phyloP scores from a whole-genome alignment of 2,329 filamentous ascomycete species.

The Aspergillus sp. region DNA sequence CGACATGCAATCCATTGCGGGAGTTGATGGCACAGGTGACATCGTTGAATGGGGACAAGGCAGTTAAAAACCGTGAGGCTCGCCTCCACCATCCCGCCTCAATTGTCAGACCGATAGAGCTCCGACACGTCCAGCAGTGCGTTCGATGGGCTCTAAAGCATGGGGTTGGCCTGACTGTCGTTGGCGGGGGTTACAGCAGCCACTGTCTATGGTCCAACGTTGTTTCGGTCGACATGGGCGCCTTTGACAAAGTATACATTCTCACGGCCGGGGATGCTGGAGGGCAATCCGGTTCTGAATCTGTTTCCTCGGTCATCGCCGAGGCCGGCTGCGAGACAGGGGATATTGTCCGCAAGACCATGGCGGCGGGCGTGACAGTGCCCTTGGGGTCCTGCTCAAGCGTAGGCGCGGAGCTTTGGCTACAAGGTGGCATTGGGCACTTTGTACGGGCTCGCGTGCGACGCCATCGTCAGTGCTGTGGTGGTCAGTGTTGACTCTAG shows the following conservation, averaged over 20 bases:
- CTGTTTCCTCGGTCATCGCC: constrained; percentile 41
- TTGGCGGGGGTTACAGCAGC: constrained; percentile 55
- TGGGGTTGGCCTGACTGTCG: constrained; percentile 40
- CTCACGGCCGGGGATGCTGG: constrained; percentile 16
- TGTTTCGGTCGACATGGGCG: constrained; percentile 53
- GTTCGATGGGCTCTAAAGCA: constrained; percentile 51
- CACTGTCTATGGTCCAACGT: constrained; percentile 51
- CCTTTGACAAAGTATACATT: constrained; percentile 48
- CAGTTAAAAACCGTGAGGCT: constrained; percentile 42
- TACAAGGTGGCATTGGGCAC: constrained; percentile 60
- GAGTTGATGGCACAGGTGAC: constrained; percentile 42
- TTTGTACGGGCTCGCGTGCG: constrained; percentile 54
- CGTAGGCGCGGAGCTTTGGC: constrained; percentile 56
- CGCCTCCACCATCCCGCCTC: constrained; percentile 38
- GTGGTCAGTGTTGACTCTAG: constrained; percentile 48
- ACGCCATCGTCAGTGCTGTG: constrained; percentile 54
- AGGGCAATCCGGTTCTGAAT: constrained; percentile 1
- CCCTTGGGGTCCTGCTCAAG: constrained; percentile 57
- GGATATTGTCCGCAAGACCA: constrained; percentile 46
- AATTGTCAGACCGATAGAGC: constrained; percentile 41
- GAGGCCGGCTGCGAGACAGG: constrained; percentile 52
- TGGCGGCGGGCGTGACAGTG: constrained; percentile 46
- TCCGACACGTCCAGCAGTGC: constrained; percentile 49
- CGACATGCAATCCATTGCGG: constrained; percentile 38
- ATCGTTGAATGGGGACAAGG: background rate